Evolutionary conservation across 2,329 filamentous ascomycete species (phyloP), one percentile per base, ranked within the genome.

Genomic region (Elsinoe batatas): DNA sequence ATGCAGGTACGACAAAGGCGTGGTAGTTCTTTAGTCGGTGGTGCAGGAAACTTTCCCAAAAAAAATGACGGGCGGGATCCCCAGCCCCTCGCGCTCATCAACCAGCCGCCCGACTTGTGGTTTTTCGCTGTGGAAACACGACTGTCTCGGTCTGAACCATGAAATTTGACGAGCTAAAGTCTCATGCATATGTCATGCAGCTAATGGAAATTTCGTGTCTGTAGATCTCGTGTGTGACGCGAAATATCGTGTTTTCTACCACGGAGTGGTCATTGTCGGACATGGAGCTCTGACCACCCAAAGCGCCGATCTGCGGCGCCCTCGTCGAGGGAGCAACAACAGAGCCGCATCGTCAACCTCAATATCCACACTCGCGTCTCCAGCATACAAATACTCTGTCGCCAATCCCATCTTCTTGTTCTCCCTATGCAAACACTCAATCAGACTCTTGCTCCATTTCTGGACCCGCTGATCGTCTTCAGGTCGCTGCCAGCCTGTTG

Each of bases 371-470:
- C 67, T 67, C 4, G 74, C 74, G 57, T 77, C 76, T 60, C 76
- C 77, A 69, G 76, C 71, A 60, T 76, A 77, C 20, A 74, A 59
- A 56, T 66, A 76, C 33, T 53, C 53, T 6, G 44, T 49, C 10
- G 44, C 44, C 26, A 35, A 12, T 15, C 44, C 44, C 6, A 49
- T 22, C 44, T 49, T 15, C 18, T 33, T 15, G 35, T 49, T 49
- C 44, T 49, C 44, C 30, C 13, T 20, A n/a, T 49, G 44, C 12
- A 49, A 15, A 15, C 30, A 13, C 44, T 49, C 26, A n/a, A 49
- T 13, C 44, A 49, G 30, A 26, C 44, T 49, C 22, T 49, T 49
- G 26, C 22, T 33, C 44, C 44, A 49, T 15, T 15, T 49, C 20
- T 22, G n/a, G 6, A 49, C 44, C 12, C 44, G 44, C 11, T 32